Base-by-base conservation (phyloP, 2,329 filamentous ascomycete species). In the Madurella fahalii region DNA sequence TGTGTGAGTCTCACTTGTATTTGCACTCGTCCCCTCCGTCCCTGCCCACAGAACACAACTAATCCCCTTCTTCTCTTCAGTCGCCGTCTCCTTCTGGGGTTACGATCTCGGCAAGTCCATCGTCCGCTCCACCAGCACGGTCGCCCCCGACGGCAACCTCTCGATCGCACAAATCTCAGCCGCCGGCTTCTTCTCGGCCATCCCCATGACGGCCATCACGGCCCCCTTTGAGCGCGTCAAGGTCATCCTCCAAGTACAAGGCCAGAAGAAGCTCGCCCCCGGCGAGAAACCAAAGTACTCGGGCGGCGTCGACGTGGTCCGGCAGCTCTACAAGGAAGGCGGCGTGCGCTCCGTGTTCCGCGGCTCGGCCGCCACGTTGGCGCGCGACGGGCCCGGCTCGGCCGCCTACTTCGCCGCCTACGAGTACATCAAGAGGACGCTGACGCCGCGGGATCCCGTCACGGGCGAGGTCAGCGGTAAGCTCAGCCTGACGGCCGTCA, bases 151-250 rank as follows among this genome's bases (percentile, higher is more conserved):
- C 62, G 84, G 90, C 71, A 77, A 82, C 50, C 90, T 89, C 74
- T 84, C 85, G 56, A 91, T 96, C 67, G 87, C 79, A 42, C 94
- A 99, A 72, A 85, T 95, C 73, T 94, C 90, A 34, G 83, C 90
- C 37, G 94, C 94, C 13, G 94, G 94, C 61, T 96, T 96, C 83
- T 95, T 99, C 82, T 95, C 90, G 68, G 94, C 94, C 58, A 88
- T 99, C 57, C 94, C 94, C 67, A 95, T 95, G 90, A 99, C 94
- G 4, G 75, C 90, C 72, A 96, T 99, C 76, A 97, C 94, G n/a
- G 94, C 94, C 4, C 94, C 94, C 58, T 97, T 99, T 71, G 94
- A 99, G 80, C 93, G 94, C 67, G 91, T 99, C 65, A 99, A 99
- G 76, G 93, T 99, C 53, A 91, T 99, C 60, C 86, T 99, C 1